Evolutionary conservation across 2,329 filamentous ascomycete genomes (phyloP).

Genomic region (Chaetothyriales sp.): DNA sequence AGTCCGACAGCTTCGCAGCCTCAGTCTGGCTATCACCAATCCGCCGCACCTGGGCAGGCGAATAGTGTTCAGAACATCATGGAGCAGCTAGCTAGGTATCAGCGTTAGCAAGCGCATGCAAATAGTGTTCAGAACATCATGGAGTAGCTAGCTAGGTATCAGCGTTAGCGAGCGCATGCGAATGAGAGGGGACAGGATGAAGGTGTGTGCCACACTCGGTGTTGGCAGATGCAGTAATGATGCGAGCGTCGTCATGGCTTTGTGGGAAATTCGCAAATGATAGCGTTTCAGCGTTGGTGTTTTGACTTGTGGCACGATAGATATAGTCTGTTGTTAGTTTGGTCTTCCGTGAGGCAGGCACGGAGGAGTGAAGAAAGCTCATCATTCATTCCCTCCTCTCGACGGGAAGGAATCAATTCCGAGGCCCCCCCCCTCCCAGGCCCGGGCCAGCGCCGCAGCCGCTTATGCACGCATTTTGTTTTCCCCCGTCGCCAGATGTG

Average conservation of each 20-base stretch:
- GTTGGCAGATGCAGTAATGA: neutral
- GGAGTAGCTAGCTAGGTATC: conserved; percentile 35
- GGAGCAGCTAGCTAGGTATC: conserved; percentile 35
- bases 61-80: conserved; percentile 36
- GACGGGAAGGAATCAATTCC: too few relatives aligned
- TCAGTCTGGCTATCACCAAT: conserved; percentile 11
- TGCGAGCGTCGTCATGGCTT: neutral
- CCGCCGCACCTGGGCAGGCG: conserved; percentile 19
- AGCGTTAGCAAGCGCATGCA: conserved; percentile 27
- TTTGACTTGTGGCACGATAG: too few relatives aligned
- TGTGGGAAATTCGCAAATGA: neutral
- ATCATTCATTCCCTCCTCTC: too few relatives aligned
- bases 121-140: conserved; percentile 36
- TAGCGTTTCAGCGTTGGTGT: neutral
- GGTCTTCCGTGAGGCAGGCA: too few relatives aligned
- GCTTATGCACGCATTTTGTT: too few relatives aligned
- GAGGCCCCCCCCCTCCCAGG: too few relatives aligned
- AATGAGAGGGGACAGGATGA: neutral
- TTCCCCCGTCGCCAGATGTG: too few relatives aligned
- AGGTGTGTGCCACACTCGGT: neutral
- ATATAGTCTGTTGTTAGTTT: too few relatives aligned
- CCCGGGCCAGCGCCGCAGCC: too few relatives aligned
- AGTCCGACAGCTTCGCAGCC: conserved; percentile 4
- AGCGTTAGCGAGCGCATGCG: conserved; percentile 23
- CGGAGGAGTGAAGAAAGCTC: too few relatives aligned